Base-by-base conservation (phyloP, 805 yeast species). In the Lipomyces orientalis region DNA sequence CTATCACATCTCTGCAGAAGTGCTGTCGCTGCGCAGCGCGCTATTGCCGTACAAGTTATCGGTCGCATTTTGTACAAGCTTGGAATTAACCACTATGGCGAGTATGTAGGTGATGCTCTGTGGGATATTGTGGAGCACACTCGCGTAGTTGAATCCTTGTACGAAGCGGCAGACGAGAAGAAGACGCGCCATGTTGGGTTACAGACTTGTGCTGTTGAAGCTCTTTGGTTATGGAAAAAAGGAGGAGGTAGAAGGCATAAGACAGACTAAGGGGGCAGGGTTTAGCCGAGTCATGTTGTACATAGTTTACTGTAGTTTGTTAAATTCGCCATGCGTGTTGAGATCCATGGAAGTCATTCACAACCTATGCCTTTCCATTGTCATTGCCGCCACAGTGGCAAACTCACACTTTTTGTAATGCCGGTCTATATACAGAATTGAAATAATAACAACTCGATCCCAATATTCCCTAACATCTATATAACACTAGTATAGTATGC, bases 61-160 rank as follows among this genome's bases (percentile, higher is more conserved):
- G 99, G 99, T 2, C 83, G 99, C 68, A 86, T 95, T 0, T 80
- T 95, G 57, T 92, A 90, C 78, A 91, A 91, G 76, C 80, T 94
- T 58, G 94, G 95, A 1, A 81, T 81, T 66, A 82, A 80, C 35
- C 79, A 79, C 54, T 81, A 81, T 43, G 83, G 83, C 51, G 74
- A 76, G 8, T 76, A 77, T 64, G 86, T 89, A 68, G 88, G 86
- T 73, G 76, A 76, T 29, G 81, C 84, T 75, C 81, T 91, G 76
- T 89, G 97, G 95, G 91, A 88, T 56, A 78, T 91, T 60, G 83
- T 92, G 22, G 86, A 86, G 46, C 84, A 87, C 61, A 78, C 88
- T 62, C 80, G 88, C 61, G 83, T 92, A 31, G 79, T 90, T 6
- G 93, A 90, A 19, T 81, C 90, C 1, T 77, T 93, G 34, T 82